phyloP scores from a whole-genome alignment of 495 filamentous ascomycete species.

The Annulohypoxylon maeteangense region DNA sequence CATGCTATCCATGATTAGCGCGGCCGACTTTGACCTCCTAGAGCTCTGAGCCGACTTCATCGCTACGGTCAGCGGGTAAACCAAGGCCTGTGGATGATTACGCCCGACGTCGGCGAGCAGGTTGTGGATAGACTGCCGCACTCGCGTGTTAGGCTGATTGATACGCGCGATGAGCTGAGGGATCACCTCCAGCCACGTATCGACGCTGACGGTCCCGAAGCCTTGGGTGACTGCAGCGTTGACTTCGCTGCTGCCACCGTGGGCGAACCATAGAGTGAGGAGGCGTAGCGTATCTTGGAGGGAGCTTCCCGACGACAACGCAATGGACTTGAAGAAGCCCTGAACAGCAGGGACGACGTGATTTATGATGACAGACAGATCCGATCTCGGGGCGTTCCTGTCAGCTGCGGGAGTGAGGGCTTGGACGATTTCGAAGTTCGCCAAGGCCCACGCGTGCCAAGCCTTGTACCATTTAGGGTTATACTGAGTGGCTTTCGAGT shows the following conservation, averaged over 20 bases:
- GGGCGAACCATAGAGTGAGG: conserved; percentile 94
- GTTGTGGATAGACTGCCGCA: conserved; percentile 89
- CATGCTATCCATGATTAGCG: conserved; percentile 97
- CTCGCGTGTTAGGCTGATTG: conserved; percentile 88
- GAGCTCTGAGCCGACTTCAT: conserved; percentile 87
- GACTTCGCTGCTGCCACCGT: conserved; percentile 89
- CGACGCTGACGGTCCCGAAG: conserved; percentile 88
- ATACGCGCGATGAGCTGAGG: conserved; percentile 97
- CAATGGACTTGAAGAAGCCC: conserved; percentile 96
- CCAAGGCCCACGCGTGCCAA: conserved; percentile 99
- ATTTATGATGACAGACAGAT: conserved; percentile 73
- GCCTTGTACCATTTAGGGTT: conserved; percentile 97
- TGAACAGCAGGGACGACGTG: conserved; percentile 94
- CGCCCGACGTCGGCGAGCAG: conserved; percentile 91
- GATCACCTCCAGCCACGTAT: conserved; percentile 98
- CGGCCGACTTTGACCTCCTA: conserved; percentile 83
- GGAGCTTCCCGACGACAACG: conserved; percentile 88
- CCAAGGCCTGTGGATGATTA: conserved; percentile 94
- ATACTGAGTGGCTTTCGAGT: conserved; percentile 88
- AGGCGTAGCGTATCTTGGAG: conserved; percentile 94
- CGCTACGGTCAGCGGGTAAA: conserved; percentile 98
- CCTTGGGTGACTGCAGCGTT: conserved; percentile 88
- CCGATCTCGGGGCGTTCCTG: conserved; percentile 65
- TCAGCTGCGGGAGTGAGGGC: conserved; percentile 71
- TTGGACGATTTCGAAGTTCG: conserved; percentile 98